phyloP scores from a whole-genome alignment of 352 stramenopile species.

The Aphanomyces astaci region DNA sequence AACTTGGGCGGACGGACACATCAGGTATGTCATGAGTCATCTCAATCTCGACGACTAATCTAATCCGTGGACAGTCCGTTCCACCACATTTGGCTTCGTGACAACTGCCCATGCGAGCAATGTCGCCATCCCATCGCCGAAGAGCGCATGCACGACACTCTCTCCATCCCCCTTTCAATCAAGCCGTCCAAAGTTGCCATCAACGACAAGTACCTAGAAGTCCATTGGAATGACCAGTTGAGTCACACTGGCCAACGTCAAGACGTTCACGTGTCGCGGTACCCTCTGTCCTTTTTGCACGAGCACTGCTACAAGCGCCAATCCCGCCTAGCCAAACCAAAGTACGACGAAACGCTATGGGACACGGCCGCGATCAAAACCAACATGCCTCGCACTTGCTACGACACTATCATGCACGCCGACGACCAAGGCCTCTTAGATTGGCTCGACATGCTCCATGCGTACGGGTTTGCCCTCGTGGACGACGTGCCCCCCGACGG shows the following conservation, averaged over 20 bases:
- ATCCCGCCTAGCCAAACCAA: neutral
- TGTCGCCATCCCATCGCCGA: conserved; percentile 31
- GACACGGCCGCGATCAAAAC: conserved; percentile 24
- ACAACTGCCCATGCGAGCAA: conserved; percentile 30
- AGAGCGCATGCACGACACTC: conserved; percentile 30
- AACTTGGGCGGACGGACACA: conserved; percentile 23
- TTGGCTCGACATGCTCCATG: conserved; percentile 32
- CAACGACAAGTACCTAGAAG: conserved; percentile 19
- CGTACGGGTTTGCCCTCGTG: conserved; percentile 31
- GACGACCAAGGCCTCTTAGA: conserved; percentile 29
- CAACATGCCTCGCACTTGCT: conserved; percentile 25
- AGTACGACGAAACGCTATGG: conserved; percentile 23
- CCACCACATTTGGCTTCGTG: conserved; percentile 30
- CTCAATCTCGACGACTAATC: too few species aligned
- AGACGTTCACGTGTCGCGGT: conserved; percentile 21
- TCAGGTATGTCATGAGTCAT: too few species aligned
- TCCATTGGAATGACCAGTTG: conserved; percentile 21
- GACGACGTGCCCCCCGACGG: conserved; percentile 25
- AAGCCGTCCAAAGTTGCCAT: conserved; percentile 15
- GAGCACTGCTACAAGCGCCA: conserved; percentile 24
- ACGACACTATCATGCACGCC: conserved; percentile 27
- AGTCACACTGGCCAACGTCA: conserved; percentile 10
- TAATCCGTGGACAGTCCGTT: too few species aligned
- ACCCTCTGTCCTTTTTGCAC: conserved; percentile 27
- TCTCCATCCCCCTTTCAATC: conserved; percentile 26